Percentiles rank a stretch among this genome's conserved stretches.
phyloP scores from a whole-genome alignment of 495 filamentous ascomycete genomes.

The Penicillium malachiteum region DNA sequence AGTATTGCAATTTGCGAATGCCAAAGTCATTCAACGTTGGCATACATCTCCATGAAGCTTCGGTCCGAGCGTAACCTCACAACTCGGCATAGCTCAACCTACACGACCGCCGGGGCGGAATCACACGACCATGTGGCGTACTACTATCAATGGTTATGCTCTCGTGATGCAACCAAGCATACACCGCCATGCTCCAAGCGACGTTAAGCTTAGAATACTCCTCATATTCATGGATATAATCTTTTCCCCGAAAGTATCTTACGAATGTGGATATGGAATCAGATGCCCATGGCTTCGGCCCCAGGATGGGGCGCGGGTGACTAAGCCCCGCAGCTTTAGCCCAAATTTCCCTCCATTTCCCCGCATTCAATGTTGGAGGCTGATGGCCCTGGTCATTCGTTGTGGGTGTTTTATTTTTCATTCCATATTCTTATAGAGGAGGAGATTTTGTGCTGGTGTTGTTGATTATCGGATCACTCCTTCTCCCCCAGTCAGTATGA shows the following conservation, averaged over 20 bases:
- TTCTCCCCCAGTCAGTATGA: conserved; percentile 15
- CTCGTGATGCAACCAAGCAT: conserved; percentile 4
- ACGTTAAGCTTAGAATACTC: not conserved
- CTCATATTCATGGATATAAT: not conserved
- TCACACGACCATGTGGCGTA: conserved; percentile 1
- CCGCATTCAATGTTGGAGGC: conserved; percentile 15
- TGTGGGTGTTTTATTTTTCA: not conserved
- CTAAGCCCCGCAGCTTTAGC: conserved; percentile 12
- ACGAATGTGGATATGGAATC: no score
- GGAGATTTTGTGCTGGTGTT: conserved; percentile 10
- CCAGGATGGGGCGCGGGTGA: conserved; percentile 12
- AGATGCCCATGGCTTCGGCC: no score
- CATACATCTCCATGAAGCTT: not conserved
- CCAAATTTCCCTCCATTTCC: conserved; percentile 17
- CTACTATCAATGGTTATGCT: not conserved
- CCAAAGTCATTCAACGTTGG: not conserved
- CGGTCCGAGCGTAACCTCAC: conserved; percentile 1
- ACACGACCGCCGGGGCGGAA: not conserved
- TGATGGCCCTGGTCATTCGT: conserved; percentile 2
- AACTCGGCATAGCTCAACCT: not conserved
- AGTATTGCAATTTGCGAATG: not conserved
- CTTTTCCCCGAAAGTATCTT: no score
- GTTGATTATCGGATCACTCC: conserved; percentile 2
- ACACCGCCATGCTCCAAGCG: conserved; percentile 1
- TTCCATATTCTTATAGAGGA: conserved; percentile 21